These are phyloP conservation scores for Phlyctochytrium planicorne DNA, from an alignment of 192 early-diverging fungal genomes.

Conservation along the genomic window DNA sequence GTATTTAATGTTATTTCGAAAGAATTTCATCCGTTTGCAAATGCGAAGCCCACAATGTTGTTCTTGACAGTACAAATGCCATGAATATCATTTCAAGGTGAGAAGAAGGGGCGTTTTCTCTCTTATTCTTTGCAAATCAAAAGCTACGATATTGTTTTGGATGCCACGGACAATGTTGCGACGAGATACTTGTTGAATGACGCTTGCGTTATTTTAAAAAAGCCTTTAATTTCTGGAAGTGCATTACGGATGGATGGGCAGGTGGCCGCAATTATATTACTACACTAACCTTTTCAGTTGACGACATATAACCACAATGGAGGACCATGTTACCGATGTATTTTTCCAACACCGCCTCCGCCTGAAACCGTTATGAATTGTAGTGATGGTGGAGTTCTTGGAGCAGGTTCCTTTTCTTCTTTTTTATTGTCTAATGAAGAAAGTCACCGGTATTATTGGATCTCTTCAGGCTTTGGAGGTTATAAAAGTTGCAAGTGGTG, in stretches of 20 bases:
- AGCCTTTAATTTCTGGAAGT: conserved; percentile 86
- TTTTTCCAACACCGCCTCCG: conserved; percentile 92
- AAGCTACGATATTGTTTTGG: conserved; percentile 83
- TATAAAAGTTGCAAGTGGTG: conserved; percentile 78
- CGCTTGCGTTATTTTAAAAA: conserved; percentile 77
- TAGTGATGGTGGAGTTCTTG: conserved; percentile 88
- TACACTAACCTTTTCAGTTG: conserved; percentile 42
- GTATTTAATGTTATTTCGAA: conserved; percentile 63
- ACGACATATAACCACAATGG: conserved; percentile 89
- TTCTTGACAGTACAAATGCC: conserved; percentile 84
- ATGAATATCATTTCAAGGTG: too few species aligned
- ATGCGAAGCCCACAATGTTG: conserved; percentile 61
- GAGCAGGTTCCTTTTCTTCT: conserved; percentile 58
- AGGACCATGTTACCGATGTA: conserved; percentile 95
- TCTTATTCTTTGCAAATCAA: too few species aligned
- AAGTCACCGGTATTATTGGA: conserved; percentile 91
- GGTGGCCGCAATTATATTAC: conserved; percentile 15
- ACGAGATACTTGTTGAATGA: conserved; percentile 96
- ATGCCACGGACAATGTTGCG: conserved; percentile 92
- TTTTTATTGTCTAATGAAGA: not conserved
- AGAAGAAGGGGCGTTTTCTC: conserved; percentile 59
- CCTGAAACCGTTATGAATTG: conserved; percentile 86
- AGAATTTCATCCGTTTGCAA: too few species aligned
- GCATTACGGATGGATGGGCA: conserved; percentile 92
- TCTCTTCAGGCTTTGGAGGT: conserved; percentile 89